Percentiles rank a stretch among this genome's conserved stretches.
Conservation (phyloP, 1,139 yeast species). For the Geotrichum fermentans region DNA sequence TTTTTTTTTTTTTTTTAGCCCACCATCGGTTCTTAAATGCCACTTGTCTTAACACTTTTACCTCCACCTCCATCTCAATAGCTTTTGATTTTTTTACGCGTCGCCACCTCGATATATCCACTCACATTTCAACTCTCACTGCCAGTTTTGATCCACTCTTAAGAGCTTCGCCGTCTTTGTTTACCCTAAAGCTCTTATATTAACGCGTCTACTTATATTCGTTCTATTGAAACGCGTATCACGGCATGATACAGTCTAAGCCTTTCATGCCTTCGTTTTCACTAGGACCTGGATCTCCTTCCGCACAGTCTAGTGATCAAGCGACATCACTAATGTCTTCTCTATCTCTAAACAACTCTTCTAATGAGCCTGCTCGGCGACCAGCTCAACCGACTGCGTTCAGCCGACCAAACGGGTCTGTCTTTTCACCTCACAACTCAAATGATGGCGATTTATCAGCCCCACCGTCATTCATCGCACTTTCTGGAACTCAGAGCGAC, state of each 20-base stretch:
- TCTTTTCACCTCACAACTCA: neutral
- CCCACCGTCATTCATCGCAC: neutral
- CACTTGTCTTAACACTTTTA: neutral
- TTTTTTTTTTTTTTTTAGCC: neutral
- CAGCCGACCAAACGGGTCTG: conserved; percentile 1
- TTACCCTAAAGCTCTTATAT: neutral
- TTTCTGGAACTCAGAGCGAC: conserved; percentile 4
- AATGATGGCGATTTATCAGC: neutral
- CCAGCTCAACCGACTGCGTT: neutral
- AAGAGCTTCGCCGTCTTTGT: neutral
- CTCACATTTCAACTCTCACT: neutral
- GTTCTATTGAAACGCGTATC: neutral
- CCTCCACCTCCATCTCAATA: neutral
- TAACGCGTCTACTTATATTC: neutral
- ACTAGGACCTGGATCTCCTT: conserved; percentile 11
- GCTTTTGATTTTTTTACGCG: conserved; percentile 8
- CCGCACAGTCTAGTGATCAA: conserved; percentile 5
- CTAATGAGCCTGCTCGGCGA: neutral
- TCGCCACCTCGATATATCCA: conserved; percentile 10
- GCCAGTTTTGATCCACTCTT: neutral
- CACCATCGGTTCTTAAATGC: neutral
- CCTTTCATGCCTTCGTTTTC: conserved; percentile 12
- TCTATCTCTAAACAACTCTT: conserved; percentile 7
- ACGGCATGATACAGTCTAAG: conserved; percentile 17
- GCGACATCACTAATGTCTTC: conserved; percentile 12